phyloP scores from a whole-genome alignment of 768 basidiomycete species.

The Collybia sordida region DNA sequence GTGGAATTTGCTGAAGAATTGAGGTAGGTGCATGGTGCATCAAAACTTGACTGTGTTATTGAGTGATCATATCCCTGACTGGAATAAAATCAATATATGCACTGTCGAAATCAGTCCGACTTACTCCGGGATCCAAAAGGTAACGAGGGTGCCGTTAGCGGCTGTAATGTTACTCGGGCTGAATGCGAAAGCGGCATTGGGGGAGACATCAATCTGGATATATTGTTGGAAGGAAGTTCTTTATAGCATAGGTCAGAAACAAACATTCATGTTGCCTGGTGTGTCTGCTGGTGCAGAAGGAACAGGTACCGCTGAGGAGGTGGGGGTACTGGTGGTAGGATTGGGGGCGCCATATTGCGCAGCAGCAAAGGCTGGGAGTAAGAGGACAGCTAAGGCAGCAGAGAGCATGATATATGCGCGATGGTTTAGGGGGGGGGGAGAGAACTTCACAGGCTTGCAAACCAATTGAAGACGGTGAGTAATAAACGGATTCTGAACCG shows the following conservation, averaged over 20 bases:
- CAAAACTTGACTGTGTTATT: constrained; percentile 58
- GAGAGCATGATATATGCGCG: constrained; percentile 21
- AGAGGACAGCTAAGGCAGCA: constrained; percentile 19
- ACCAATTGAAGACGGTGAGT: background rate
- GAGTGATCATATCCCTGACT: constrained; percentile 33
- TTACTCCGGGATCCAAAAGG: constrained; percentile 53
- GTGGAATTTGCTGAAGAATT: constrained; percentile 29
- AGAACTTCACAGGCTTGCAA: background rate
- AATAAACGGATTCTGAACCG: constrained; percentile 5
- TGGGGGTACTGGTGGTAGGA: constrained; percentile 20
- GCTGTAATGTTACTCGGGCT: constrained; percentile 47
- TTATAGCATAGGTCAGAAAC: constrained; percentile 2
- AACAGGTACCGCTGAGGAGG: constrained; percentile 17
- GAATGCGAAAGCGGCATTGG: constrained; percentile 38
- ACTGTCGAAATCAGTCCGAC: constrained; percentile 4
- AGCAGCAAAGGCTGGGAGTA: constrained; percentile 32
- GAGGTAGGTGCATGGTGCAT: constrained; percentile 50
- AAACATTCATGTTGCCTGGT: constrained; percentile 34
- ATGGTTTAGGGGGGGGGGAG: background rate
- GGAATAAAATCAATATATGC: no score
- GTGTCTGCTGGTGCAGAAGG: constrained; percentile 41
- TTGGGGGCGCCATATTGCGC: constrained; percentile 37
- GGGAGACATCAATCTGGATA: constrained; percentile 42
- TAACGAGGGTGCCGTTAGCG: constrained; percentile 47
- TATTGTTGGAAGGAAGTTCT: background rate